Evolutionary conservation across 805 yeast genomes (phyloP).

Genomic region (Metschnikowia cerradonensis): DNA sequence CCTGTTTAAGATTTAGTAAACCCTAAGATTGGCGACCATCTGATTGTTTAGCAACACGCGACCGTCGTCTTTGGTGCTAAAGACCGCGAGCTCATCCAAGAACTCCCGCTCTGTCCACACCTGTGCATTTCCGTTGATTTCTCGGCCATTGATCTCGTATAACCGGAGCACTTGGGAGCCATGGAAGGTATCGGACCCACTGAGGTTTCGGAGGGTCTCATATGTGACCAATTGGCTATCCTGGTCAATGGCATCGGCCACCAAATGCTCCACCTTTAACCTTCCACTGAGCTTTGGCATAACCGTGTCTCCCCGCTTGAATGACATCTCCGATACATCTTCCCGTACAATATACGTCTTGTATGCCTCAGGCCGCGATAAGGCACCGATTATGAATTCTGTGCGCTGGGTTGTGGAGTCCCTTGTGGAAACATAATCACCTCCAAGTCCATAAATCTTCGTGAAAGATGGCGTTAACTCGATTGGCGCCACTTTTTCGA

Average conservation of each 20-base stretch:
- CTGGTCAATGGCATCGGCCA: constrained; percentile 37
- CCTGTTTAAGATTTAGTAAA: constrained; percentile 10
- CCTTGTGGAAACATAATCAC: constrained; percentile 27
- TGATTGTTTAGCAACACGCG: constrained; percentile 25
- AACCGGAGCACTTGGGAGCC: constrained; percentile 22
- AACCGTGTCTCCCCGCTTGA: constrained; percentile 31
- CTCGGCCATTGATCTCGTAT: constrained; percentile 31
- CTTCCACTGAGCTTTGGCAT: constrained; percentile 41
- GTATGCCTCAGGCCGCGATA: constrained; percentile 20
- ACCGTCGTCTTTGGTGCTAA: constrained; percentile 20
- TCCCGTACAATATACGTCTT: constrained; percentile 21
- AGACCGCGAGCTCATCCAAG: constrained; percentile 15
- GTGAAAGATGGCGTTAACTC: constrained; percentile 29
- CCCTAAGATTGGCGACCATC: constrained; percentile 30
- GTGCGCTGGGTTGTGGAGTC: constrained; percentile 22
- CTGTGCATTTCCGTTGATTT: constrained; percentile 18
- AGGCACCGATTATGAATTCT: constrained; percentile 30
- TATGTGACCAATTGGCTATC: constrained; percentile 30
- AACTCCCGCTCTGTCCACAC: constrained; percentile 29
- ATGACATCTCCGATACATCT: constrained; percentile 3
- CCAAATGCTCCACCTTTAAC: constrained; percentile 44
- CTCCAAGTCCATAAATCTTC: constrained; percentile 23
- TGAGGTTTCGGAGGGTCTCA: constrained; percentile 20
- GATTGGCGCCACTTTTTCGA: constrained; percentile 16
- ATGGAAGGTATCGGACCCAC: background rate